Conservation (phyloP, 192 early-diverging fungal genomes). For the Backusella parvicylindrica region DNA sequence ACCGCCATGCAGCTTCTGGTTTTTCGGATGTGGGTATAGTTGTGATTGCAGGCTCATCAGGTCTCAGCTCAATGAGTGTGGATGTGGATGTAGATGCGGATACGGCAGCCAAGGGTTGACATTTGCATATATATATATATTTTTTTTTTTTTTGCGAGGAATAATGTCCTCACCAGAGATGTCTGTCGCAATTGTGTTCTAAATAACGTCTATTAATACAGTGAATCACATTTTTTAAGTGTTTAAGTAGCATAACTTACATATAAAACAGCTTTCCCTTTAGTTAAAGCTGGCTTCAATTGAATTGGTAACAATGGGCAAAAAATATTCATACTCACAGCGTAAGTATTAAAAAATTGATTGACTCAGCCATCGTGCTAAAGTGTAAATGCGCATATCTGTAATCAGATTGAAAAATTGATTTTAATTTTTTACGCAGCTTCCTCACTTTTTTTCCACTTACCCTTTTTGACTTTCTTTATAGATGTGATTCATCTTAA, state of each 20-base stretch:
- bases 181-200: not conserved
- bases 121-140: not conserved
- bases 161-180: not conserved
- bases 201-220: slow-evolving; percentile 11
- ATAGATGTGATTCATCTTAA: too few relatives aligned
- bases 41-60: not conserved
- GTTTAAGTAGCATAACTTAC: slow-evolving; percentile 7
- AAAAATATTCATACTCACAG: not conserved
- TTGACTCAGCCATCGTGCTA: not conserved
- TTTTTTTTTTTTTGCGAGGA: not conserved
- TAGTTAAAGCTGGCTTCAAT: slow-evolving; percentile 3
- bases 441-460: too few relatives aligned
- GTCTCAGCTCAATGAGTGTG: not conserved
- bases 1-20: not conserved
- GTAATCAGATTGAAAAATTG: too few relatives aligned
- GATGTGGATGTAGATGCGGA: not conserved
- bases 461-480: too few relatives aligned
- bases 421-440: too few relatives aligned
- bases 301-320: slow-evolving; percentile 10
- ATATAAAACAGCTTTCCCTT: not conserved
- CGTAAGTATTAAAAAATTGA: slow-evolving; percentile 5
- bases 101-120: not conserved
- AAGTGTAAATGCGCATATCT: slow-evolving; percentile 8
- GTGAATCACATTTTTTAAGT: slow-evolving; percentile 6
- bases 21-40: not conserved